A percentile compares a stretch with the other conserved stretches of the same genome.
These are phyloP conservation scores for Ascochyta clinopodiicola DNA, from an alignment of 2,329 filamentous ascomycete species.

Conservation along the genomic window DNA sequence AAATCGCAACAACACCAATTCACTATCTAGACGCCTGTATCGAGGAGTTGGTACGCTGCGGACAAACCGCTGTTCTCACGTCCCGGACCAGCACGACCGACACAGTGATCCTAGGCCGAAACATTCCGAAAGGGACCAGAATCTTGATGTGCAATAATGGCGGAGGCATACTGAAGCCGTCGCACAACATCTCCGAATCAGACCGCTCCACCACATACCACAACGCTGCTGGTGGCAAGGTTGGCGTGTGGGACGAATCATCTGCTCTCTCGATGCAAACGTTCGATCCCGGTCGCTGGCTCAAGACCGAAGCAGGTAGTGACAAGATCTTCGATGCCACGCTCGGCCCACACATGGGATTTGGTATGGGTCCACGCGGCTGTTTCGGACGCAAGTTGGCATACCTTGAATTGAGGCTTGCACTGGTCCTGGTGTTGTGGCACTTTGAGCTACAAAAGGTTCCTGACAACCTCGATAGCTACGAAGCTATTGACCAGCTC, in stretches of 20 bases:
- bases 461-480: constrained; percentile 28
- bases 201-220: constrained; percentile 39
- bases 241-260: constrained; percentile 29
- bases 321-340: constrained; percentile 22
- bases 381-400: constrained; percentile 39
- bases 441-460: constrained; percentile 34
- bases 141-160: constrained; percentile 37
- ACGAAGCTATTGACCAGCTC: constrained; percentile 31
- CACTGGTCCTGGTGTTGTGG: constrained; percentile 39
- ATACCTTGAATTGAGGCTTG: constrained; percentile 35
- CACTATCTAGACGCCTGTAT: constrained; percentile 54
- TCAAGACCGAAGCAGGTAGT: constrained; percentile 31
- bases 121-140: constrained; percentile 50
- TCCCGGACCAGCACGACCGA: constrained; percentile 46
- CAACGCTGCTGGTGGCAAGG: constrained; percentile 29
- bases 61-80: constrained; percentile 30
- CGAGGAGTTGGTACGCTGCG: constrained; percentile 51
- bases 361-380: constrained; percentile 32
- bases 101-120: constrained; percentile 51
- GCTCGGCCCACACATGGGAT: constrained; percentile 33
- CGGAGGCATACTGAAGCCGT: constrained; percentile 12
- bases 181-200: constrained; percentile 32
- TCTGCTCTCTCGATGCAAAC: constrained; percentile 24
- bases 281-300: constrained; percentile 53
- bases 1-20: constrained; percentile 40